Percentiles rank a stretch among this genome's conserved stretches.
These are phyloP conservation scores for Morella rubra DNA, from an alignment of 306 rosid genomes.

Conservation along the genomic window DNA sequence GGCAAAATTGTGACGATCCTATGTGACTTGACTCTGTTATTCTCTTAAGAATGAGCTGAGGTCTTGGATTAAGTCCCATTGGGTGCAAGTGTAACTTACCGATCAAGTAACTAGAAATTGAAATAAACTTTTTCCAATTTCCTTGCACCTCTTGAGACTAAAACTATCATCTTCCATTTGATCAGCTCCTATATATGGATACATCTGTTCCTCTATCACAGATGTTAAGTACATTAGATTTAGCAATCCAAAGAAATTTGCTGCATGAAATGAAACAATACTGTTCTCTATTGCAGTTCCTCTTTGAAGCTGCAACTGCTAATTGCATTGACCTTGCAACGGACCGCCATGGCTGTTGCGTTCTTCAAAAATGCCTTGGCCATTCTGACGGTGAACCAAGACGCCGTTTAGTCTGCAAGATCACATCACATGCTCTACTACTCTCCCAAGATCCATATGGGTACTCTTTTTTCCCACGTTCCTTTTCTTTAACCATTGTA, in stretches of 20 bases:
- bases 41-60: not conserved
- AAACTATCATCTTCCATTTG: not conserved
- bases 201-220: not conserved
- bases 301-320: conserved; percentile 48
- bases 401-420: conserved; percentile 36
- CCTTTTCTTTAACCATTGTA: not conserved
- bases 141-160: not conserved
- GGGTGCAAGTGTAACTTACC: not conserved
- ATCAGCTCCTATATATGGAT: not conserved
- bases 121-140: not conserved
- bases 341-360: conserved; percentile 65
- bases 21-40: not conserved
- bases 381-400: conserved; percentile 40
- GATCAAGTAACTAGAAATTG: not conserved
- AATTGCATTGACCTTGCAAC: conserved; percentile 55
- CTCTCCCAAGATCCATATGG: conserved; percentile 62
- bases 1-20: not conserved
- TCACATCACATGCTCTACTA: conserved; percentile 44
- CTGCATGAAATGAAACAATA: conserved; percentile 7
- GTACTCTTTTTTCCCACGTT: conserved; percentile 30
- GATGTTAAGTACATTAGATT: not conserved
- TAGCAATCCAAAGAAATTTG: not conserved
- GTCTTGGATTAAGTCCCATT: not conserved
- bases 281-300: conserved; percentile 41
- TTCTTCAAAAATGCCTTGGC: conserved; percentile 56